Conservation (phyloP, 1,284 basidiomycete genomes). For the Volvariella volvacea region DNA sequence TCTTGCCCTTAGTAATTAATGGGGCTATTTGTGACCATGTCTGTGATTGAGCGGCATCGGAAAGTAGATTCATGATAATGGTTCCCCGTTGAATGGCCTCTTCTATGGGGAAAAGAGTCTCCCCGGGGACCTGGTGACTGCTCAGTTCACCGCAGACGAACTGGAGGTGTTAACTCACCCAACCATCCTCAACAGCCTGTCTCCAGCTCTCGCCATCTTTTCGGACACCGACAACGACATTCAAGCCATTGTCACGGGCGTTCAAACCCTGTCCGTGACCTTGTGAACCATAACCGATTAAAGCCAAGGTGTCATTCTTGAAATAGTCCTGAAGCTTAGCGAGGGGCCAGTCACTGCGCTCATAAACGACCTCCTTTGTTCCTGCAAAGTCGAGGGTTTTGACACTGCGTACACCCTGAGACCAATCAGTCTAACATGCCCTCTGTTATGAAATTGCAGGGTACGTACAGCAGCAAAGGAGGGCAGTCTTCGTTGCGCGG, state of each 20-base stretch:
- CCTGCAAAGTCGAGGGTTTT: constrained; percentile 99
- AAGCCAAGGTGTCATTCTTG: constrained; percentile 98
- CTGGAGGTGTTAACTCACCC: constrained; percentile 49
- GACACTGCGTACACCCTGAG: constrained; percentile 63
- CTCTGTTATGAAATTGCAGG: background rate
- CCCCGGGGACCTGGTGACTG: constrained; percentile 72
- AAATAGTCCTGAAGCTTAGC: constrained; percentile 98
- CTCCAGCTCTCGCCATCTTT: constrained; percentile 96
- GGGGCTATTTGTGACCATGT: constrained; percentile 89
- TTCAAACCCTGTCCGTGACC: constrained; percentile 99
- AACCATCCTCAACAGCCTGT: constrained; percentile 94
- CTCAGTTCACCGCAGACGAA: constrained; percentile 5
- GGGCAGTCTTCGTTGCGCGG: constrained; percentile 17
- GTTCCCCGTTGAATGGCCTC: constrained; percentile 95
- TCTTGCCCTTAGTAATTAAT: constrained; percentile 98
- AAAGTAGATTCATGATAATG: constrained; percentile 99
- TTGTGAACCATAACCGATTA: constrained; percentile 99
- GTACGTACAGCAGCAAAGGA: too few relatives aligned
- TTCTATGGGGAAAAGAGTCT: constrained; percentile 98
- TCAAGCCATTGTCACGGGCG: constrained; percentile 97
- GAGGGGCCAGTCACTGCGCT: constrained; percentile 97
- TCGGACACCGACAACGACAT: constrained; percentile 98
- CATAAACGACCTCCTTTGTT: constrained; percentile 92
- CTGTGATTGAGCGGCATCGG: constrained; percentile 95
- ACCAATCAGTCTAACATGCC: constrained; percentile 8